phyloP scores from a whole-genome alignment of 129 eudicot genomes.

The Pittosporum tobira region DNA sequence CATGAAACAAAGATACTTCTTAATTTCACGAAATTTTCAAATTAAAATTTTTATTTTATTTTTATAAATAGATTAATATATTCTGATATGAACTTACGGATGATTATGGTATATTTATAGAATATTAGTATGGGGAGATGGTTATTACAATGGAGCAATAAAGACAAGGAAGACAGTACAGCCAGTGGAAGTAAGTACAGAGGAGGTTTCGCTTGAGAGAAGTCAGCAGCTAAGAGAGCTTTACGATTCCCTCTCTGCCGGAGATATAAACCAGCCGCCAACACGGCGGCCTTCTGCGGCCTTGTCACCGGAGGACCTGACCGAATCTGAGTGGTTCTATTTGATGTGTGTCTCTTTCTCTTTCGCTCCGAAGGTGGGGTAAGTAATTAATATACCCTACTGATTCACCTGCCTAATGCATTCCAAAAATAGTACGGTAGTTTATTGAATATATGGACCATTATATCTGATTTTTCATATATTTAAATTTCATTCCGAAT shows the following conservation, averaged over 20 bases:
- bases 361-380: slow-evolving; percentile 79
- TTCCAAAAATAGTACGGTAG: too few species aligned
- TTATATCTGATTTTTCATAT: too few species aligned
- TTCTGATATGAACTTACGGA: too few species aligned
- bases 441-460: too few species aligned
- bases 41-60: too few species aligned
- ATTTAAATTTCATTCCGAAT: slow-evolving; percentile 9
- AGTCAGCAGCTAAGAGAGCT: slow-evolving; percentile 80
- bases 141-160: slow-evolving; percentile 84
- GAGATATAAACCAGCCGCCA: slow-evolving; percentile 42
- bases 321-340: slow-evolving; percentile 92
- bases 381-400: slow-evolving; percentile 11
- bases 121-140: slow-evolving; percentile 70
- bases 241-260: slow-evolving; percentile 59
- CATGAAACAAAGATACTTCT: too few species aligned
- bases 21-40: too few species aligned
- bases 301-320: slow-evolving; percentile 86
- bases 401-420: too few species aligned
- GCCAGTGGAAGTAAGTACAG: slow-evolving; percentile 54
- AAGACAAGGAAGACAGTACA: slow-evolving; percentile 83
- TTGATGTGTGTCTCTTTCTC: slow-evolving; percentile 85
- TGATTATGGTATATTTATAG: slow-evolving; percentile 28
- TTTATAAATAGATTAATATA: too few species aligned
- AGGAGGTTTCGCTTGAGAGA: slow-evolving; percentile 72
- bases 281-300: slow-evolving; percentile 60